Percentiles rank a stretch among this genome's conserved stretches.
Evolutionary conservation across 352 stramenopile species (phyloP).

Genomic region (Pythium dissimile): DNA sequence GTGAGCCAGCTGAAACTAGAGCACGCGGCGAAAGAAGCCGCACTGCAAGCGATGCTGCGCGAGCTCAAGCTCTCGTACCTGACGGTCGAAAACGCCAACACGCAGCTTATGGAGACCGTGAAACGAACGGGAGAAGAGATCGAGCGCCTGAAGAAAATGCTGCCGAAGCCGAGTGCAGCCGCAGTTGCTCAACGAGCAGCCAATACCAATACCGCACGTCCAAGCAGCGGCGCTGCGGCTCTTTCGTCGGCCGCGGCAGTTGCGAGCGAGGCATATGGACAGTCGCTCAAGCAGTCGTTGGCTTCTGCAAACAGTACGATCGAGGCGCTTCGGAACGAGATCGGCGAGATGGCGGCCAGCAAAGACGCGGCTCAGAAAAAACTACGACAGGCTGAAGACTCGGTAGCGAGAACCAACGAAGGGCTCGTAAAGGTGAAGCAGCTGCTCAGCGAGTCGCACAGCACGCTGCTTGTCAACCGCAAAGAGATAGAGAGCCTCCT

Average conservation of each 20-base stretch:
- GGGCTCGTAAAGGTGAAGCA: constrained; percentile 42
- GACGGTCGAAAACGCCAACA: constrained; percentile 47
- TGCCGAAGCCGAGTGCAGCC: constrained; percentile 20
- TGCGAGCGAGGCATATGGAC: constrained; percentile 24
- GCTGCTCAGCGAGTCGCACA: constrained; percentile 46
- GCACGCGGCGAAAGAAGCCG: constrained; percentile 36
- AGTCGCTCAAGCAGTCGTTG: constrained; percentile 47
- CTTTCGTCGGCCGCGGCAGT: not conserved
- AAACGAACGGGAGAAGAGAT: constrained; percentile 35
- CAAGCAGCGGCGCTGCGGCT: constrained; percentile 2
- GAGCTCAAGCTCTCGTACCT: constrained; percentile 48
- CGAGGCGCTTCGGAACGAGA: constrained; percentile 35
- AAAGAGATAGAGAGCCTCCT: constrained; percentile 27
- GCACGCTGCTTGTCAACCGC: constrained; percentile 33
- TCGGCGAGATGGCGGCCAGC: constrained; percentile 32
- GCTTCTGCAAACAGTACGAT: constrained; percentile 31
- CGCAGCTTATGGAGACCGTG: constrained; percentile 50
- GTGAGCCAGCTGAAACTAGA: constrained; percentile 41
- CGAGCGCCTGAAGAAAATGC: constrained; percentile 50
- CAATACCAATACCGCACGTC: not conserved
- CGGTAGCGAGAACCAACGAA: constrained; percentile 24
- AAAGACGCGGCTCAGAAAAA: constrained; percentile 27
- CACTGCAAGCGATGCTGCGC: constrained; percentile 41
- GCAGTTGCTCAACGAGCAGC: too few relatives aligned
- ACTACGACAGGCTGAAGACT: constrained; percentile 31